phyloP scores from a whole-genome alignment of 768 basidiomycete species.

The Russula abietina region DNA sequence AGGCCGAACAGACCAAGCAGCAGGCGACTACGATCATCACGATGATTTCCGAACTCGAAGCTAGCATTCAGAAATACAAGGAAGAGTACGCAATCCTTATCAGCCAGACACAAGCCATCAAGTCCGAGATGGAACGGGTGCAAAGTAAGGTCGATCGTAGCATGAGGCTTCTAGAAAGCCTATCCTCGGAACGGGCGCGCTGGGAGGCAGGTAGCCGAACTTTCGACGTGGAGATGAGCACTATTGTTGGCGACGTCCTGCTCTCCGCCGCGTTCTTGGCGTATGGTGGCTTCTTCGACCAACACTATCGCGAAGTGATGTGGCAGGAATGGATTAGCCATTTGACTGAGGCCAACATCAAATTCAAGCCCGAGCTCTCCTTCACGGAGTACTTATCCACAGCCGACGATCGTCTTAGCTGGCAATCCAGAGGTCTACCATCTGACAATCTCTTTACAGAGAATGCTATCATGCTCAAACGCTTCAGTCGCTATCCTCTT shows the following conservation, averaged over 20 bases:
- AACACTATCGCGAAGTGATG: conserved; percentile 95
- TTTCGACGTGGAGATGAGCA: conserved; percentile 97
- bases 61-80: conserved; percentile 90
- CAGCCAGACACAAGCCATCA: conserved; percentile 95
- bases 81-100: conserved; percentile 96
- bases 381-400: conserved; percentile 95
- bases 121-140: conserved; percentile 95
- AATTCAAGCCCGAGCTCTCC: conserved; percentile 87
- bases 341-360: conserved; percentile 81
- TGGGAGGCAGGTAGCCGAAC: conserved; percentile 95
- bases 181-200: conserved; percentile 89
- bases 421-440: conserved; percentile 95
- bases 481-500: conserved; percentile 95
- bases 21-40: conserved; percentile 85
- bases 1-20: conserved; percentile 92
- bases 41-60: conserved; percentile 89
- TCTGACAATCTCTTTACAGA: conserved; percentile 94
- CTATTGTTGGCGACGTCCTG: conserved; percentile 94
- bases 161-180: conserved; percentile 87
- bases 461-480: conserved; percentile 99
- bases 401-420: conserved; percentile 89
- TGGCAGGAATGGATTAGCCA: conserved; percentile 94
- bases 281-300: conserved; percentile 97
- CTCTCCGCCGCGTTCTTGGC: conserved; percentile 95
- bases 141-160: conserved; percentile 96